A percentile compares a stretch with the other conserved stretches of the same genome.
Conservation (phyloP, 202 grass and related monocot species). For the Panicum hallii region DNA sequence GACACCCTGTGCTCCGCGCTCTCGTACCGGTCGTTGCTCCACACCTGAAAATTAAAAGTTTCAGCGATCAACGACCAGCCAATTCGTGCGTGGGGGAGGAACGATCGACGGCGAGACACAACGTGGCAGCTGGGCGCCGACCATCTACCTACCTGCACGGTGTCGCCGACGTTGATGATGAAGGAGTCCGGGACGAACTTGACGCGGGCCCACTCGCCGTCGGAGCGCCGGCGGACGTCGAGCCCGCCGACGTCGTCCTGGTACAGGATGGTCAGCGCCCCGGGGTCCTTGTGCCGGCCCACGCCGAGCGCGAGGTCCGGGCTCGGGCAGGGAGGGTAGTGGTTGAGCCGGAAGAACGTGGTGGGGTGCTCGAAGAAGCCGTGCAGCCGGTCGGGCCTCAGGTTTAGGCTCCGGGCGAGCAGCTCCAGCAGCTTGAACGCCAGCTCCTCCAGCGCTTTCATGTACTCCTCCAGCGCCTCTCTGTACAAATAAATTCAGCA, state of each 20-base stretch:
- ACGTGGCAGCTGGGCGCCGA: too few species aligned
- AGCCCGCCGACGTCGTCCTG: constrained; percentile 85
- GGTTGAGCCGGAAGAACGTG: constrained; percentile 68
- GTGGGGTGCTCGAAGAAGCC: constrained; percentile 64
- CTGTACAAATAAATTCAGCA: constrained; percentile 27
- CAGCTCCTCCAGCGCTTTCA: constrained; percentile 40
- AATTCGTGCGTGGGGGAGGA: too few species aligned
- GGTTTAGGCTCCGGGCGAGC: constrained; percentile 64
- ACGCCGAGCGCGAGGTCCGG: constrained; percentile 75
- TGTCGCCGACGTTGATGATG: constrained; percentile 76
- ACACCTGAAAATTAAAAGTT: constrained; percentile 45
- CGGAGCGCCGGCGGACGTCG: constrained; percentile 63
- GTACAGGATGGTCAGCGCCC: constrained; percentile 71
- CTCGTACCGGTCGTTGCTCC: constrained; percentile 89
- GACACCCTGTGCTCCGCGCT: constrained; percentile 78
- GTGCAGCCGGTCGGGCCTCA: constrained; percentile 52
- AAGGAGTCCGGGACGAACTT: constrained; percentile 58
- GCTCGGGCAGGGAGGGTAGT: constrained; percentile 79
- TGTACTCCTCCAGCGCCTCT: constrained; percentile 60
- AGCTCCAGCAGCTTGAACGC: constrained; percentile 74
- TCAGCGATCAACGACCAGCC: too few species aligned
- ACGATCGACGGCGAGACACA: too few species aligned
- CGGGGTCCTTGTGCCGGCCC: constrained; percentile 80
- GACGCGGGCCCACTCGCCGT: constrained; percentile 80
- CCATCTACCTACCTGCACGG: constrained; percentile 26